Evolutionary conservation across 495 filamentous ascomycete species (phyloP).

Genomic region (Tuber magnatum): DNA sequence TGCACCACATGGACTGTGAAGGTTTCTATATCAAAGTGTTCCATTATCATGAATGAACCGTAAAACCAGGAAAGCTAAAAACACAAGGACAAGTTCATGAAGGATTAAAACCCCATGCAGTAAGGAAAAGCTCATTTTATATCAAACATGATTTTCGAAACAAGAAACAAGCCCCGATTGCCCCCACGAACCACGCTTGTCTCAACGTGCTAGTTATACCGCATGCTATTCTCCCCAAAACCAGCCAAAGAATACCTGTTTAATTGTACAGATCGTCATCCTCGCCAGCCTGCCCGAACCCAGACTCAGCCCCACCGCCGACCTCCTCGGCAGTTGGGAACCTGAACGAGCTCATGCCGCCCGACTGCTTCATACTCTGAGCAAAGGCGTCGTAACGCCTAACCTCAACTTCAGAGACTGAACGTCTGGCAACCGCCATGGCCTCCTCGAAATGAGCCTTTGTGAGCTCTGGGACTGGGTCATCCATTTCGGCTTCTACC

Average conservation of each 20-base stretch:
- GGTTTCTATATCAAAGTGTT: slow-evolving; percentile 3
- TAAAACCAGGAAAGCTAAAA: neutral
- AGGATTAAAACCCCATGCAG: neutral
- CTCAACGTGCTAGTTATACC: neutral
- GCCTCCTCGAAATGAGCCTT: slow-evolving; percentile 96
- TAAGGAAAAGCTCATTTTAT: neutral
- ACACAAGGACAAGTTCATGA: neutral
- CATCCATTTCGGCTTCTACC: slow-evolving; percentile 70
- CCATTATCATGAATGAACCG: neutral
- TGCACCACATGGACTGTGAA: neutral
- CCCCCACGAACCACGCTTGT: neutral
- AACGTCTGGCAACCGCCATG: slow-evolving; percentile 85
- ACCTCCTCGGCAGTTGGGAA: slow-evolving; percentile 72
- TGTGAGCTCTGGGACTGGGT: slow-evolving; percentile 93
- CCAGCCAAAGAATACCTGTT: slow-evolving; percentile 27
- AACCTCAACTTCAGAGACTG: slow-evolving; percentile 93
- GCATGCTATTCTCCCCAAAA: neutral
- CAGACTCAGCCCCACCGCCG: slow-evolving; percentile 50
- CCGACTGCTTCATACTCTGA: slow-evolving; percentile 96
- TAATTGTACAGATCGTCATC: slow-evolving; percentile 74
- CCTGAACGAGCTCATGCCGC: slow-evolving; percentile 91
- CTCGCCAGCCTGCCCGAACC: slow-evolving; percentile 76
- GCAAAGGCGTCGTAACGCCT: slow-evolving; percentile 96
- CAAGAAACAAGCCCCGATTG: neutral
- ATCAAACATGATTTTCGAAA: neutral